Evolutionary conservation across 805 yeast species (phyloP).

Genomic region (Millerago galiae): DNA sequence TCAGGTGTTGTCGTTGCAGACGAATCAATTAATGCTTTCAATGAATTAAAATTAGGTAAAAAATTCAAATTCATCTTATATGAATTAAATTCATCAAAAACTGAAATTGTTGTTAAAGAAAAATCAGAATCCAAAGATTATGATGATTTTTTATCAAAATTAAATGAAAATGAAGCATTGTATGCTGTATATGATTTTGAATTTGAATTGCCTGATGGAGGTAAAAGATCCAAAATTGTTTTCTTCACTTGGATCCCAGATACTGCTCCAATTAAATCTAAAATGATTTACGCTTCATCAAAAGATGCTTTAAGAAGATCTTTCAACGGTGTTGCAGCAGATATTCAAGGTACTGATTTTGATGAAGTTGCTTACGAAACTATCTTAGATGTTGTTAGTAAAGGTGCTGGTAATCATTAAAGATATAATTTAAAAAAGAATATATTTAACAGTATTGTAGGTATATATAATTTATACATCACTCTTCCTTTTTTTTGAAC

Average conservation of each 20-base stretch:
- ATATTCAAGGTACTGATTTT: slow-evolving; percentile 96
- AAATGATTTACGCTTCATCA: slow-evolving; percentile 98
- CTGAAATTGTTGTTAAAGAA: slow-evolving; percentile 85
- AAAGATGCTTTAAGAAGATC: slow-evolving; percentile 98
- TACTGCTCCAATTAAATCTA: slow-evolving; percentile 88
- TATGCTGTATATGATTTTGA: slow-evolving; percentile 97
- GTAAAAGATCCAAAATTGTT: slow-evolving; percentile 77
- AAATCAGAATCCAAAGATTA: slow-evolving; percentile 72
- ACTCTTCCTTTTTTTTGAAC: slow-evolving; percentile 1
- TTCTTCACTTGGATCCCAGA: slow-evolving; percentile 95
- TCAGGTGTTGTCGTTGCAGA: slow-evolving; percentile 74
- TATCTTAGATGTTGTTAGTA: slow-evolving; percentile 83
- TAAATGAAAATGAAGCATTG: slow-evolving; percentile 94
- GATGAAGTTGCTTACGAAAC: slow-evolving; percentile 94
- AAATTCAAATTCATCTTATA: slow-evolving; percentile 79
- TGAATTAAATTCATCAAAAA: slow-evolving; percentile 76
- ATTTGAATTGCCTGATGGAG: slow-evolving; percentile 88
- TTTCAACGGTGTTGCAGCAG: slow-evolving; percentile 88
- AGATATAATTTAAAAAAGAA: background rate
- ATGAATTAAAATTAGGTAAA: slow-evolving; percentile 92
- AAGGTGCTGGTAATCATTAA: slow-evolving; percentile 19
- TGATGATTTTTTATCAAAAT: slow-evolving; percentile 78
- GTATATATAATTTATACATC: background rate
- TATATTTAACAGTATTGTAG: no score
- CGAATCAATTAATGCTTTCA: slow-evolving; percentile 90